Percentiles rank a stretch among this genome's conserved stretches.
phyloP scores from a whole-genome alignment of 2,329 filamentous ascomycete genomes.

The Penicillium thymicola region DNA sequence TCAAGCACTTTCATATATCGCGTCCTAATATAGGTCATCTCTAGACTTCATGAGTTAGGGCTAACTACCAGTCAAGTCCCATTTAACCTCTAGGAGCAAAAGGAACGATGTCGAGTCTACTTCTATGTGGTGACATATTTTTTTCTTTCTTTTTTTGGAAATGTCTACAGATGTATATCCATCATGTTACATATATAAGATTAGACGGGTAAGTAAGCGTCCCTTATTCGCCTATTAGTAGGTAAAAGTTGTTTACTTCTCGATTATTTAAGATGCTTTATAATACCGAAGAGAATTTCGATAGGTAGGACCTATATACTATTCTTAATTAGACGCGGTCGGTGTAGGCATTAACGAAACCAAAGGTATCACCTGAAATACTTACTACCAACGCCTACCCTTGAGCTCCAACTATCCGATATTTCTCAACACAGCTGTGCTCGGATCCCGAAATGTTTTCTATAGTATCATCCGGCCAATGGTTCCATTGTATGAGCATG shows the following conservation, averaged over 20 bases:
- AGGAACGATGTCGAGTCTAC: neutral
- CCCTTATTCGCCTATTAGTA: too few relatives aligned
- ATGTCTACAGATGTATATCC: neutral
- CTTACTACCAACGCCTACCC: too few relatives aligned
- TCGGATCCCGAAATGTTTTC: neutral
- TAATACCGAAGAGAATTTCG: too few relatives aligned
- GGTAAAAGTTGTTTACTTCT: too few relatives aligned
- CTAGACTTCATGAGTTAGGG: neutral
- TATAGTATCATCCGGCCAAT: neutral
- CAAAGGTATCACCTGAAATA: too few relatives aligned
- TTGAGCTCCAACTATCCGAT: neutral
- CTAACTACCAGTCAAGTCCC: neutral
- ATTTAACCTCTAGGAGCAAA: neutral
- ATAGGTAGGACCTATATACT: too few relatives aligned
- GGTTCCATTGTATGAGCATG: neutral
- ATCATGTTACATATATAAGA: neutral
- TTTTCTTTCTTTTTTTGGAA: neutral
- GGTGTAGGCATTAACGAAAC: too few relatives aligned
- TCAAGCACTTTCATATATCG: slow-evolving; percentile 3
- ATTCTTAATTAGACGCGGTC: too few relatives aligned
- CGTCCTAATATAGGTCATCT: neutral
- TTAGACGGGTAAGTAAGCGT: too few relatives aligned
- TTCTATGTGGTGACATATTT: neutral
- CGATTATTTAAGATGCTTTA: too few relatives aligned
- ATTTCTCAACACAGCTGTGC: neutral